Base-by-base conservation (phyloP, 1,139 yeast genomes). In the Debaryomyces subglobosus region DNA sequence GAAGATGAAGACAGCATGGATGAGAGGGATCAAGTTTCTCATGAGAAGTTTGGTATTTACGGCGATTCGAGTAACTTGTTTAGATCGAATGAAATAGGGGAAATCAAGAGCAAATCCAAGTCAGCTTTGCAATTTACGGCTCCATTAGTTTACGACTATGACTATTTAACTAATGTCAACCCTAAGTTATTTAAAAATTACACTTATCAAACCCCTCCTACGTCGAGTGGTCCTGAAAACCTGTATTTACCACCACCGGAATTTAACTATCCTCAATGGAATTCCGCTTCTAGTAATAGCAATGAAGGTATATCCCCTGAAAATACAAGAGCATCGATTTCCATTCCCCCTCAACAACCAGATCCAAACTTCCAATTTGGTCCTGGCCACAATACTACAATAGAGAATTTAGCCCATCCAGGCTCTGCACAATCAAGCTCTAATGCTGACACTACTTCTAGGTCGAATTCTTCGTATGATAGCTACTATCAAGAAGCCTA, bases 141-240 rank as follows among this genome's bases (percentile, higher is more conserved):
- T 0, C 79, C 81, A 6, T 62, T 76, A 54, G 79, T 76, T 23
- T 76, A 74, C 53, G 80, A 74, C 58, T 74, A 72, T 53, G 71
- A 71, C 44, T 75, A 74, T 50, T 58, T 75, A 34, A 63, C 73
- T n/a, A 63, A 67, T 48, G 62, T 58, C 21, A 72, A 72, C 52
- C 77, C 78, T 7, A 69, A 67, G 49, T 55, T 75, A 27, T 76
- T 76, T 60, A 72, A 69, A 49, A 66, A 72, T 43, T 74, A 61
- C 52, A 62, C 63, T 34, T 75, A 67, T 53, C 62, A 58, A 30
- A 72, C 73, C 6, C 67, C 67, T 12, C 59, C 62, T n/a, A 52
- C 52, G 18, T 54, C 49, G 23, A 46, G 46, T n/a, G 41, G 12
- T 15, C 20, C 44, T 15, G 35, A 29, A 20, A 30, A 36, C 12